These are phyloP conservation scores for Pythium apleroticum DNA, from an alignment of 352 stramenopile species.

Conservation along the genomic window DNA sequence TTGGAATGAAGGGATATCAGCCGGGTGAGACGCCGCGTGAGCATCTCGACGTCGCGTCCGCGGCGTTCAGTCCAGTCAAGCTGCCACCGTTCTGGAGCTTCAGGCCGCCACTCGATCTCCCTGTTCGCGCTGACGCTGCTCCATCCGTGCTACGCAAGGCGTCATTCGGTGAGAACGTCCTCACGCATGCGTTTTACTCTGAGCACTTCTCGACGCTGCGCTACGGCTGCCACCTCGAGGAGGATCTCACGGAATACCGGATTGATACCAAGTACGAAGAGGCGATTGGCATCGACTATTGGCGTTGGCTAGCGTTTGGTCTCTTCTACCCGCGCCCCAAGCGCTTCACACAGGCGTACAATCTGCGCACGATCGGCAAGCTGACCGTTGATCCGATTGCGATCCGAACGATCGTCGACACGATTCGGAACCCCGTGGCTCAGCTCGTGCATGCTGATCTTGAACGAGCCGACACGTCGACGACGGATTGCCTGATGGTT, in stretches of 20 bases:
- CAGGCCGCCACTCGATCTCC: background rate
- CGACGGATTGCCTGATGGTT: conserved; percentile 11
- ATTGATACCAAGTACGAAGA: background rate
- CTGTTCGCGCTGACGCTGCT: background rate
- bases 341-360: conserved; percentile 5
- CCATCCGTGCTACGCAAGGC: background rate
- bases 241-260: background rate
- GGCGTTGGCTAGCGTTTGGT: conserved; percentile 24
- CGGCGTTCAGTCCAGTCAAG: background rate
- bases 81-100: background rate
- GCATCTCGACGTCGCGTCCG: conserved; percentile 1
- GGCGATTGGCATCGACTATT: background rate
- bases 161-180: conserved; percentile 6
- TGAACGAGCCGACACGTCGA: background rate
- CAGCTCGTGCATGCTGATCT: conserved; percentile 11
- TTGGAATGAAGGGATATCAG: background rate
- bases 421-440: conserved; percentile 6
- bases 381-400: background rate
- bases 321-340: conserved; percentile 25
- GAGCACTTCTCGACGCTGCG: conserved; percentile 14
- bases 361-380: conserved; percentile 6
- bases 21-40: background rate
- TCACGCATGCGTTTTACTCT: background rate
- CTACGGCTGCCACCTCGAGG: conserved; percentile 8
- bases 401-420: background rate